Evolutionary conservation across 345 rosid genomes (phyloP), one percentile per base, ranked within the genome.

Genomic region (Salix exigua): DNA sequence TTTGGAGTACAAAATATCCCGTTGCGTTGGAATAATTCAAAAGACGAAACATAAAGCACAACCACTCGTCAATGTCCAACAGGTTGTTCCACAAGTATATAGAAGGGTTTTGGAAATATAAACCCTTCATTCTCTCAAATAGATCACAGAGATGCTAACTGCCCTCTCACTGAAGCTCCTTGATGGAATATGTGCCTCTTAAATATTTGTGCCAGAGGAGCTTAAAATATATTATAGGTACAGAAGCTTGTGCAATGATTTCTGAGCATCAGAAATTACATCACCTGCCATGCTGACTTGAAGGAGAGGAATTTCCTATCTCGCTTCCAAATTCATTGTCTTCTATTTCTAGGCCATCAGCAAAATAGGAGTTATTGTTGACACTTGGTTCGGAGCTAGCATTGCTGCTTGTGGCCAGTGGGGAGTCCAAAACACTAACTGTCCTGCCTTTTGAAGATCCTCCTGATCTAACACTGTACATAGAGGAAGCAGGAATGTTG

Each of bases 401-500:
- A 53, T 73, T 73, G 71, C 83, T 81, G 74, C 80, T 72, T 61
- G 83, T 77, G 44, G 77, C 80, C 44, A 42, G 80, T 7, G 80
- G 83, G 48, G 83, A 81, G 61, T 76, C 83, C 30, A 64, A 63
- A 21, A 31, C 73, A 48, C 73, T 80, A 40, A 26, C 13, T 25
- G 80, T 73, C 73, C 76, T 72, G 80, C 80, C 44, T 77, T 53
- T 81, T 40, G 72, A 28, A 30, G 83, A 77, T 62, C 80, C 83
- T 26, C 78, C 83, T 25, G 83, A 81, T 71, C 83, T 81, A 11
- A 77, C 83, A 50, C 78, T 77, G 60, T 81, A 81, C 51, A 77
- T 75, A 0, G 96, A 88, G 33, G 96, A 91, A 73, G 93, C 91
- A 7, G 92, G 94, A 65, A 93, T 84, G 79, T 87, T 90, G 44